Evolutionary conservation across 257 asterid genomes (phyloP), one percentile per base, ranked within the genome.

Genomic region (Euphrasia confusa): DNA sequence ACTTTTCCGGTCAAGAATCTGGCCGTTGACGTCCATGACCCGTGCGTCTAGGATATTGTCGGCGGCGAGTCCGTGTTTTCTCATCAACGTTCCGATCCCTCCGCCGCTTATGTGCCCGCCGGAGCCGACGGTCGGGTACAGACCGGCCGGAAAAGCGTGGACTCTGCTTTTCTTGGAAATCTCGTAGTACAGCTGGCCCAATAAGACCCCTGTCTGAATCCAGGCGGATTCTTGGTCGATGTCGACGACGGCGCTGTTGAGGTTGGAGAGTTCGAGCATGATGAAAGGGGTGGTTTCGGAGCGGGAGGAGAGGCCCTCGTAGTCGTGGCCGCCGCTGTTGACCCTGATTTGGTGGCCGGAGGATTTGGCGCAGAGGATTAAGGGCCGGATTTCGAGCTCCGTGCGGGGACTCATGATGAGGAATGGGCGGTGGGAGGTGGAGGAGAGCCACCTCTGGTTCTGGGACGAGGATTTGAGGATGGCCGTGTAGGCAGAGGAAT

Each of bases 81-180:
- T 66, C 55, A 72, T 5, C 60, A 76, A 35, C 2, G 77, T 71
- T 27, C 77, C 77, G 1, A 72, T 2, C 33, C 77, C 75, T 32
- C 80, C 77, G n/a, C 74, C 74, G 60, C 80, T 75, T 9, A 75
- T 68, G 3, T 71, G 77, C 17, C 77, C 77, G 30, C 80, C 80
- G 4, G 74, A 37, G 8, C 77, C 75, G 11, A 73, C 73, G 5
- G 72, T 13, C 2, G 28, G 26, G 30, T 54, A 72, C 37, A 76
- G 24, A 8, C 81, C 81, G 0, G 68, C 81, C 7, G 81, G 58
- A 39, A 76, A 76, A 1, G 75, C 81, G 63, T 54, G 81, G 4
- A 54, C 65, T 4, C 24, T 64, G 61, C 77, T 76, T 47, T 68
- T 76, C 33, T 30, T 49, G 10, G 56, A 18, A 27, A 76, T 72